phyloP scores from a whole-genome alignment of 2,329 filamentous ascomycete species.

The Verticillium dahliae region DNA sequence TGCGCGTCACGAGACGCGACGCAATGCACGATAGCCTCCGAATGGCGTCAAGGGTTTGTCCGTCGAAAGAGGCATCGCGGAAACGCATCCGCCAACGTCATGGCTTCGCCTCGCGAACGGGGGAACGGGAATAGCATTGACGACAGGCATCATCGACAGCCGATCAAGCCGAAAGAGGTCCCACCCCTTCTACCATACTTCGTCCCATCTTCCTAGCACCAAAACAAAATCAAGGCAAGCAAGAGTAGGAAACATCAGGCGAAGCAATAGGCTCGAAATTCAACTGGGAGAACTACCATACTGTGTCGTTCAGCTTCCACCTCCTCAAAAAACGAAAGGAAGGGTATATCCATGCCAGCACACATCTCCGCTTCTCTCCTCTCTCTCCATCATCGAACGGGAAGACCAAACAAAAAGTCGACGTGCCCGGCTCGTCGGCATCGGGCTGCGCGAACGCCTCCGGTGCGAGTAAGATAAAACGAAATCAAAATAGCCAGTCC shows the following conservation, averaged over 20 bases:
- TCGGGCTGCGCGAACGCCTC: neutral
- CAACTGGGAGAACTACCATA: neutral
- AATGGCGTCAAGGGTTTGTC: neutral
- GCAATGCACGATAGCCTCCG: neutral
- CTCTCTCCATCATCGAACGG: neutral
- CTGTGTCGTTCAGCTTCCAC: neutral
- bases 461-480: slow-evolving; percentile 3
- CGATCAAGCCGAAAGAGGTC: neutral
- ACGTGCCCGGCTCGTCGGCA: neutral
- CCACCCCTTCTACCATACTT: neutral
- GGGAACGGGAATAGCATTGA: neutral
- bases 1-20: neutral
- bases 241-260: neutral
- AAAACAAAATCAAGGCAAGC: neutral
- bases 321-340: slow-evolving; percentile 1
- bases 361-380: slow-evolving; percentile 6
- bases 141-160: neutral
- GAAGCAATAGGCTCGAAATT: slow-evolving; percentile 1
- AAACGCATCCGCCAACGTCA: neutral
- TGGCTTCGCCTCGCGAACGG: neutral
- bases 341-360: slow-evolving; percentile 9
- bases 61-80: neutral
- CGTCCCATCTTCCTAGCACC: neutral
- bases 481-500: slow-evolving; percentile 2
- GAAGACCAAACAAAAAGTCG: neutral